Conservation (phyloP, 2,329 filamentous ascomycete species). For the Stachybotrys chartarum region DNA sequence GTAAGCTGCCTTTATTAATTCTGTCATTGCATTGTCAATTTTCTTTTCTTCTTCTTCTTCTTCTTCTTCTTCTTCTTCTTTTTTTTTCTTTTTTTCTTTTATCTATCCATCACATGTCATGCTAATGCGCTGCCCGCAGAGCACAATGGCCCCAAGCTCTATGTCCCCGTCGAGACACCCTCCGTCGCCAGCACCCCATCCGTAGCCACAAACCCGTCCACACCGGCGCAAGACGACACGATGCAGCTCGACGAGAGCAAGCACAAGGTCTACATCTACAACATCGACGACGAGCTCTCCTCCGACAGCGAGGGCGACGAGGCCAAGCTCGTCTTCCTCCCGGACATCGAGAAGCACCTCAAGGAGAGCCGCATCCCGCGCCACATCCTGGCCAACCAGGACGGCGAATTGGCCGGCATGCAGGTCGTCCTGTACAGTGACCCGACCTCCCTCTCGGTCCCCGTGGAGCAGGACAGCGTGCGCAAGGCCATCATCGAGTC, state of each 20-base stretch:
- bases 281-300: slow-evolving; percentile 81
- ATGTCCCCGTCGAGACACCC: slow-evolving; percentile 54
- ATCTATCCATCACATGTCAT: not conserved
- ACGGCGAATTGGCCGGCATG: slow-evolving; percentile 51
- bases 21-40: slow-evolving; percentile 1
- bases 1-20: slow-evolving; percentile 38
- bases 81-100: slow-evolving; percentile 4
- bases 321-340: slow-evolving; percentile 67
- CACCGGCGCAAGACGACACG: slow-evolving; percentile 35
- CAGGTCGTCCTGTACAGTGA: slow-evolving; percentile 81
- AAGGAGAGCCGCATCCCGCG: slow-evolving; percentile 61
- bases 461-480: slow-evolving; percentile 69
- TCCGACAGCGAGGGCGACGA: slow-evolving; percentile 37
- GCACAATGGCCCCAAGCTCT: slow-evolving; percentile 55
- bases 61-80: not conserved
- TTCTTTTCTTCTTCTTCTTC: slow-evolving; percentile 2
- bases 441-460: slow-evolving; percentile 67
- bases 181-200: not conserved
- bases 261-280: slow-evolving; percentile 83
- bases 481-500: slow-evolving; percentile 79
- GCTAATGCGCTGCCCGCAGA: slow-evolving; percentile 32
- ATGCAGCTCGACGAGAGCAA: slow-evolving; percentile 88
- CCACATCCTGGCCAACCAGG: slow-evolving; percentile 52
- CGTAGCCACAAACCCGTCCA: not conserved
- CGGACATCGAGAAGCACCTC: slow-evolving; percentile 79